phyloP scores from a whole-genome alignment of 495 filamentous ascomycete species.

The Bacidia rubella region DNA sequence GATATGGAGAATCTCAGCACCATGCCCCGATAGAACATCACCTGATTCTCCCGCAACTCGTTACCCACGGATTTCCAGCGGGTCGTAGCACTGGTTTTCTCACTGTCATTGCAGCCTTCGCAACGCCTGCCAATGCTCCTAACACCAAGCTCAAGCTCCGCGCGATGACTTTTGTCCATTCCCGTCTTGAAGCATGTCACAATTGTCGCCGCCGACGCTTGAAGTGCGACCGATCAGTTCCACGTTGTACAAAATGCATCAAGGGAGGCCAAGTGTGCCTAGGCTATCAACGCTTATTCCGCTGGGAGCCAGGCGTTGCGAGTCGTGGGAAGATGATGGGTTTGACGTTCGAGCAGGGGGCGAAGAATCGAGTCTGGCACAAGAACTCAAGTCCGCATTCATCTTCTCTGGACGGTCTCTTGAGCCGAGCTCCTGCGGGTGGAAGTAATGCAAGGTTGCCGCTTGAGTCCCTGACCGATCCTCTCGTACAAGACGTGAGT shows the following conservation, averaged over 20 bases:
- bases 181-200: not conserved
- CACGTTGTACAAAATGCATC: not conserved
- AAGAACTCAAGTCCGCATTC: not conserved
- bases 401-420: not conserved
- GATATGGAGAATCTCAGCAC: too few relatives aligned
- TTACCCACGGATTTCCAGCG: too few relatives aligned
- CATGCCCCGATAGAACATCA: too few relatives aligned
- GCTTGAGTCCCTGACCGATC: not conserved
- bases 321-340: not conserved
- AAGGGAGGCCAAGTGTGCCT: not conserved
- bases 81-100: too few relatives aligned
- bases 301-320: not conserved
- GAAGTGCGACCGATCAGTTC: not conserved
- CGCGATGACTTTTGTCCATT: too few relatives aligned
- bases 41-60: too few relatives aligned
- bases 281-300: not conserved
- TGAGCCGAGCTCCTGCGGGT: not conserved
- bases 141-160: too few relatives aligned
- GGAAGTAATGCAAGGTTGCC: not conserved
- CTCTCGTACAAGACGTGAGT: not conserved
- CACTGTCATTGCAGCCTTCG: too few relatives aligned
- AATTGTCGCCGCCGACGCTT: not conserved
- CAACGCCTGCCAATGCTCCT: too few relatives aligned
- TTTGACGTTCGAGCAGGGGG: not conserved
- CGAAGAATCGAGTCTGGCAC: not conserved